phyloP scores from a whole-genome alignment of 306 rosid species.

The Ceratonia siliqua region DNA sequence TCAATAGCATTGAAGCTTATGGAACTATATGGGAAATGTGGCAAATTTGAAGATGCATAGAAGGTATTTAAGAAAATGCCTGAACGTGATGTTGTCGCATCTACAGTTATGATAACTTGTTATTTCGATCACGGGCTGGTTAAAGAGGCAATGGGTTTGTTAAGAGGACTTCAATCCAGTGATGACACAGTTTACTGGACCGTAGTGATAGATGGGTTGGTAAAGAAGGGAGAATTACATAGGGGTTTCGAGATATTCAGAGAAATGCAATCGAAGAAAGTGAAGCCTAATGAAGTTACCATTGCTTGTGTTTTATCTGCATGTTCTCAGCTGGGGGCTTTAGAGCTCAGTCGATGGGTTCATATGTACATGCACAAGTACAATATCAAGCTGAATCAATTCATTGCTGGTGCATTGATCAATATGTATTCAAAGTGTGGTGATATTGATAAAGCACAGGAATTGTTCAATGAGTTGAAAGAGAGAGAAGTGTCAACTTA shows the following conservation, averaged over 20 bases:
- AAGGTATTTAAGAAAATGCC: constrained; percentile 46
- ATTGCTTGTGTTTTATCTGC: constrained; percentile 41
- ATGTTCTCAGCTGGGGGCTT: constrained; percentile 49
- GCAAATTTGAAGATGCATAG: constrained; percentile 36
- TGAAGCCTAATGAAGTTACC: constrained; percentile 41
- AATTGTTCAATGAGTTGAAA: constrained; percentile 36
- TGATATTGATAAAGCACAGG: constrained; percentile 41
- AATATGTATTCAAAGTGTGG: constrained; percentile 52
- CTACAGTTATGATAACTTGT: constrained; percentile 37
- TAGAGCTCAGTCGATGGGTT: constrained; percentile 44
- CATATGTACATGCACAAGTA: constrained; percentile 33
- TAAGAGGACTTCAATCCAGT: not conserved
- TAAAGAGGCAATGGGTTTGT: constrained; percentile 42
- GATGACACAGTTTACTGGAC: constrained; percentile 43
- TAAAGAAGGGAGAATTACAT: constrained; percentile 36
- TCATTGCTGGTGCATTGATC: constrained; percentile 47
- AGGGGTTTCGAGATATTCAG: constrained; percentile 39
- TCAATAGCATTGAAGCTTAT: constrained; percentile 45
- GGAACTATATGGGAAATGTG: constrained; percentile 44
- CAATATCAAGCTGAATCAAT: constrained; percentile 37
- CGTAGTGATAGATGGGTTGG: constrained; percentile 34
- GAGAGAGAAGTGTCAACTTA: constrained; percentile 45
- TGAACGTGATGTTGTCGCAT: constrained; percentile 45
- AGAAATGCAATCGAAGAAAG: constrained; percentile 33
- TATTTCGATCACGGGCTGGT: constrained; percentile 37